A percentile compares a stretch with the other conserved stretches of the same genome.
Evolutionary conservation across 306 rosid species (phyloP).

Genomic region (Quercus glauca): DNA sequence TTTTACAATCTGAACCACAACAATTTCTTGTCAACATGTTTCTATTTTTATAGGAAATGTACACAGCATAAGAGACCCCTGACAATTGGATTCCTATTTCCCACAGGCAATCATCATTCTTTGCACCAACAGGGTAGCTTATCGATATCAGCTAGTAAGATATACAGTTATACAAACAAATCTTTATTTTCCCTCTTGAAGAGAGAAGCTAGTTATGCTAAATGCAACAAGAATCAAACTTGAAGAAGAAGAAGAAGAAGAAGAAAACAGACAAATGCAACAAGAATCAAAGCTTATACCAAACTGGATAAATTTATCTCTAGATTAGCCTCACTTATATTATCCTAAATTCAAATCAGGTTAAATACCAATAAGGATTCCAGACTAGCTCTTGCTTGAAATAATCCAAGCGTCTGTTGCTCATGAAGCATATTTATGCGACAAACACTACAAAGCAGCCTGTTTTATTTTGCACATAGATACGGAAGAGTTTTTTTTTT

Average conservation of each 20-base stretch:
- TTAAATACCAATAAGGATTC: background rate
- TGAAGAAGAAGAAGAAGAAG: too few species aligned
- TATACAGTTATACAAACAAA: too few species aligned
- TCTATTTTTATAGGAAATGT: too few species aligned
- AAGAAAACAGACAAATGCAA: background rate
- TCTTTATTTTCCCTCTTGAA: background rate
- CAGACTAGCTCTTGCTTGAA: background rate
- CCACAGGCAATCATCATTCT: too few species aligned
- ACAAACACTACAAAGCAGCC: conserved; percentile 5
- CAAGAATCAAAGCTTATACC: background rate
- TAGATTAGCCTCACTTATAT: background rate
- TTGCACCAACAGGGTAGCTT: too few species aligned
- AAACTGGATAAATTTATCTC: background rate
- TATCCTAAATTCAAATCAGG: background rate
- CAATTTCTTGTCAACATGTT: too few species aligned
- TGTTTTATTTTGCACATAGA: conserved; percentile 7
- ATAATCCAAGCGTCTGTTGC: background rate
- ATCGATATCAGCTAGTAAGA: too few species aligned
- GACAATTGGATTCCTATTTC: too few species aligned
- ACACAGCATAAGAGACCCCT: too few species aligned
- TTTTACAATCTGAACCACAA: too few species aligned
- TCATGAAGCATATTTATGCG: background rate
- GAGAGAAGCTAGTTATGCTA: background rate
- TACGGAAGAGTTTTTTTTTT: background rate
- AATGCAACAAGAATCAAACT: background rate